phyloP scores from a whole-genome alignment of 2,329 filamentous ascomycete species.

The Metarhizium humberi region DNA sequence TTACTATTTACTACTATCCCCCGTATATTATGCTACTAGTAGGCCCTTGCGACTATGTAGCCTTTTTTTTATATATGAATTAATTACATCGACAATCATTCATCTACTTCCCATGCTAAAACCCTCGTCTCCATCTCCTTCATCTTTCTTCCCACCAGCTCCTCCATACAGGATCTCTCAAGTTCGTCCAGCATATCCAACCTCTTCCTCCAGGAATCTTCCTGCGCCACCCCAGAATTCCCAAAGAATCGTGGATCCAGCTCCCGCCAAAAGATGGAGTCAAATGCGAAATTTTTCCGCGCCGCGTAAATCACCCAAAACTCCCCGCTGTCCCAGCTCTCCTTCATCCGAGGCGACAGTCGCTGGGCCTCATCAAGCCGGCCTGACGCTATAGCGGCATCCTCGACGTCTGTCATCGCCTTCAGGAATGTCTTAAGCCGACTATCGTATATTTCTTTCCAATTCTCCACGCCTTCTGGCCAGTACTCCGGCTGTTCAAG shows the following conservation, averaged over 20 bases:
- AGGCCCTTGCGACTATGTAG: too few species aligned
- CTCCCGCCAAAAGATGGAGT: conserved; percentile 26
- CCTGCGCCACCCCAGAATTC: conserved; percentile 2
- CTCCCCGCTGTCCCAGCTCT: conserved; percentile 24
- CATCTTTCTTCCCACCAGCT: conserved; percentile 13
- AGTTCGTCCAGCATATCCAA: conserved; percentile 11
- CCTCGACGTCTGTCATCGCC: conserved; percentile 20
- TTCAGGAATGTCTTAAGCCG: conserved; percentile 23
- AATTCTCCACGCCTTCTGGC: conserved; percentile 18
- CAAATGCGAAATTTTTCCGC: conserved; percentile 28
- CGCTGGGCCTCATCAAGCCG: conserved; percentile 1
- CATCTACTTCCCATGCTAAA: background rate
- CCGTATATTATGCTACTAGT: too few species aligned
- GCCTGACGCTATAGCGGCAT: background rate
- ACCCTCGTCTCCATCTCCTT: conserved; percentile 2
- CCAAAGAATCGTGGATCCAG: conserved; percentile 26
- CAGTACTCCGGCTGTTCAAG: conserved; percentile 22
- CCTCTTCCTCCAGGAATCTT: conserved; percentile 10
- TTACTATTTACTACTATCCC: too few species aligned
- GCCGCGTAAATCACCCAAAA: conserved; percentile 26
- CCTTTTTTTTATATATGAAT: too few species aligned
- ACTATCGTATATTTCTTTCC: conserved; percentile 20
- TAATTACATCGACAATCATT: background rate
- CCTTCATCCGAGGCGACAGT: conserved; percentile 23
- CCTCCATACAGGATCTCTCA: conserved; percentile 15